Conservation (phyloP, 1,284 basidiomycete genomes). For the Xerocomus amazonicus region DNA sequence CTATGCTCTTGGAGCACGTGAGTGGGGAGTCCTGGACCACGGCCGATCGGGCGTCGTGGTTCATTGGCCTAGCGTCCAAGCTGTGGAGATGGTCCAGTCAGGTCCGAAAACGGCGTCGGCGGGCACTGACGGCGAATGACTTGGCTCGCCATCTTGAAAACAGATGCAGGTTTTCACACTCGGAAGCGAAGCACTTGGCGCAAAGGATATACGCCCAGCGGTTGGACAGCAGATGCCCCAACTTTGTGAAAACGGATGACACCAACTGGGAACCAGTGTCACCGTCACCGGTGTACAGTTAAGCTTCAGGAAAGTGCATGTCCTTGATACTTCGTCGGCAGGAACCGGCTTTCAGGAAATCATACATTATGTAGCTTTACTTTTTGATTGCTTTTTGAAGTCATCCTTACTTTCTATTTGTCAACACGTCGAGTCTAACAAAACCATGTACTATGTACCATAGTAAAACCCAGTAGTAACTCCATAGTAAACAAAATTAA, state of each 20-base stretch:
- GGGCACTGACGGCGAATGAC: slow-evolving; percentile 17
- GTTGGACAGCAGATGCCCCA: slow-evolving; percentile 17
- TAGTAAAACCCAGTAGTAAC: too few relatives aligned
- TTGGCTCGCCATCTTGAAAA: slow-evolving; percentile 22
- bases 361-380: too few relatives aligned
- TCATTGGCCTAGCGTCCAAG: slow-evolving; percentile 23
- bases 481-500: too few relatives aligned
- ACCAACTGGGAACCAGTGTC: too few relatives aligned
- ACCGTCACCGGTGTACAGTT: too few relatives aligned
- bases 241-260: slow-evolving; percentile 26
- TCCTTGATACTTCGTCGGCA: too few relatives aligned
- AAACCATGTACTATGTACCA: too few relatives aligned
- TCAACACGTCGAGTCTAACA: too few relatives aligned
- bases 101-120: slow-evolving; percentile 7
- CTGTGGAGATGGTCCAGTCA: slow-evolving; percentile 21
- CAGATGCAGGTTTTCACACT: slow-evolving; percentile 21
- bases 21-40: slow-evolving; percentile 1
- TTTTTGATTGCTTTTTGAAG: too few relatives aligned
- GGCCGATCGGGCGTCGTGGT: slow-evolving; percentile 25
- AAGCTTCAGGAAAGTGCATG: too few relatives aligned
- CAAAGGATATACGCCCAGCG: slow-evolving; percentile 24
- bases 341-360: too few relatives aligned
- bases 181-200: slow-evolving; percentile 23
- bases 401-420: too few relatives aligned
- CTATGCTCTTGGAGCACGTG: slow-evolving; percentile 24